Base-by-base conservation (phyloP, 371 early-diverging fungal species). In the Basidiobolus meristosporus region DNA sequence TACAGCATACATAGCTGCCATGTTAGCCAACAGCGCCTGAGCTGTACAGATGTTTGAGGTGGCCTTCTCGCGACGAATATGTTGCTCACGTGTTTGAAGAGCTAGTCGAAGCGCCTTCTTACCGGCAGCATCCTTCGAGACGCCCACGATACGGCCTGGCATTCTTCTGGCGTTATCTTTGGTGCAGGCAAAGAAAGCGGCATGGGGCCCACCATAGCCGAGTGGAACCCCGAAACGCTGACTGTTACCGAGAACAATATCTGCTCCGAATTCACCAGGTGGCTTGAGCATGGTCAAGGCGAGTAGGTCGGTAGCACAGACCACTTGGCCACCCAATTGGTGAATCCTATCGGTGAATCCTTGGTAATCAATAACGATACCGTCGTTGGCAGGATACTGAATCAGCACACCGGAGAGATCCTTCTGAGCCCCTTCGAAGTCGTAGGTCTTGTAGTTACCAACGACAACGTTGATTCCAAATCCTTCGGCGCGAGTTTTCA, bases 181-280 rank as follows among this genome's bases (percentile, higher is more conserved):
- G 56, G 75, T 77, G 48, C 82, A 81, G 41, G 97, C 90, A 55
- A 96, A 91, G 70, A 91, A 96, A 21, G 97, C 97, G 5, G 97
- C 97, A 54, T 93, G 95, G n/a, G 97, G 97, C 38, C 97, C 97
- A 56, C 97, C 97, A 56, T 85, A 93, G 30, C 97, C 97, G 35
- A 96, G 69, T 2, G 95, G 93, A 26, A 96, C 93, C 56, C 97
- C 97, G 47, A 96, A 92, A 26, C 97, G 78, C 61, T 96, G 95
- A 17, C 78, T 76, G 70, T 85, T 91, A 48, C 97, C 97, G 23
- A 96, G 62, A 28, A 83, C 95, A 54, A 96, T 92, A 60, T 96
- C 97, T 28, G 80, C 90, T 36, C 95, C 95, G 48, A 81, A 88
- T 57, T 89, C 89, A 29, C 86, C 90, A 11, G 97, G 97, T 21